Base-by-base conservation (phyloP, 73 alveolate species). In the Breviolum minutum region DNA sequence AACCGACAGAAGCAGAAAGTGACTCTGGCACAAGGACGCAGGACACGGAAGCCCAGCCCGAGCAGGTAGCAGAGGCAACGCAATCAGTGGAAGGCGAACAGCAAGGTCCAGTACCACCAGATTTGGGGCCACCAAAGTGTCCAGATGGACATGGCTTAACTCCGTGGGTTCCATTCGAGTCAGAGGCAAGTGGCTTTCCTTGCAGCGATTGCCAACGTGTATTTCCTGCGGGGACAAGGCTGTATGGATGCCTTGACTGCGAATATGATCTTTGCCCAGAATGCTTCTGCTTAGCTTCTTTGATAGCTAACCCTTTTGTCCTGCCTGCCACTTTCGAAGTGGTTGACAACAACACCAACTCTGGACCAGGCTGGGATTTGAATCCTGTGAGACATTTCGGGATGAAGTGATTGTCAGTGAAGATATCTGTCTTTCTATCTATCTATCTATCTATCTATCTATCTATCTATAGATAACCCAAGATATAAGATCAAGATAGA, bases 241-340 rank as follows among this genome's bases (percentile, higher is more conserved):
- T 90, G 77, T 90, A 90, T 73, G 97, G 97, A 30, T 90, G 97
- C 63, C 97, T 87, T 22, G 61, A 87, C 30, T 90, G 97, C 88
- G 97, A 90, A 62, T 90, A 71, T 24, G 97, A 90, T 73, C 97
- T 90, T 24, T 90, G 97, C 87, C 61, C 88, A 48, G 97, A 90
- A 27, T 90, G 97, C 81, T 63, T 90, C n/a, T n/a, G n/a, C n/a
- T n/a, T n/a, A n/a, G n/a, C n/a, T n/a, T n/a, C n/a, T n/a, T n/a
- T n/a, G n/a, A n/a, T 90, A 63, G 84, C 88, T 17, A 61, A 79
- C 29, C 62, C 81, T 16, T 87, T 79, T 24, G 62, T 90, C 30
- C 97, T 90, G 29, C 97, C 70, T 61, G 30, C 86, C 63, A 22
- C 61, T 26, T 24, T 11, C 7, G n/a, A 61, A 8, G 54, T 83